Percentiles rank a stretch among this genome's conserved stretches.
phyloP scores from a whole-genome alignment of 768 basidiomycete species.

The Tylopilus vinaceipallidus region DNA sequence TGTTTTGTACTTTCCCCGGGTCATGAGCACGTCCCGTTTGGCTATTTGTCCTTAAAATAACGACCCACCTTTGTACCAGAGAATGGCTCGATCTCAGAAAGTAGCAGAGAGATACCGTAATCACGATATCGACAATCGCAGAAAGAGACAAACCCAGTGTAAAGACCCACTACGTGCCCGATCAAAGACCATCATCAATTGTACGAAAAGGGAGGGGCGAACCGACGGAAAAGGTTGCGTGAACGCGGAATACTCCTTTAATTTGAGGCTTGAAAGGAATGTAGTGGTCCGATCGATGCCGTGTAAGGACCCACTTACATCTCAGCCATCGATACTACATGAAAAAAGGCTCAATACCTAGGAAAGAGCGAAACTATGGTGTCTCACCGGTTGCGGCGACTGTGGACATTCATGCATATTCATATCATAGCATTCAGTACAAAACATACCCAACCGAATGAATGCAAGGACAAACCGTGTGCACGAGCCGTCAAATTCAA shows the following conservation, averaged over 20 bases:
- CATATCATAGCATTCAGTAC: no score
- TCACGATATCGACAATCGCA: slow-evolving; percentile 44
- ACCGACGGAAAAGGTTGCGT: slow-evolving; percentile 11
- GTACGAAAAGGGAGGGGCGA: neutral
- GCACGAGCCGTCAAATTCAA: neutral
- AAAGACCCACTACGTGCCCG: slow-evolving; percentile 40
- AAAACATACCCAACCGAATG: slow-evolving; percentile 17
- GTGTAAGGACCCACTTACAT: slow-evolving; percentile 12
- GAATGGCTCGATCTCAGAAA: slow-evolving; percentile 40
- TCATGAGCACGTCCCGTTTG: neutral
- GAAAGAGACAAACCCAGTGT: slow-evolving; percentile 47
- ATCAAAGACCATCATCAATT: neutral
- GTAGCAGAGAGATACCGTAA: slow-evolving; percentile 42
- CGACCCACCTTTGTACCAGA: slow-evolving; percentile 33
- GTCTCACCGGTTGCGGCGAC: slow-evolving; percentile 22
- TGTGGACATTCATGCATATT: neutral
- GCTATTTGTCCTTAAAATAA: neutral
- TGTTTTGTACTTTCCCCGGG: slow-evolving; percentile 16
- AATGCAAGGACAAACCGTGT: slow-evolving; percentile 16
- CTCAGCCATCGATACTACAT: slow-evolving; percentile 21
- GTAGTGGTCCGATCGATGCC: neutral
- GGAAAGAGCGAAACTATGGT: neutral
- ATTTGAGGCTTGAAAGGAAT: slow-evolving; percentile 10
- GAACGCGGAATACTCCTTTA: slow-evolving; percentile 11
- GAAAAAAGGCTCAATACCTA: neutral